Conservation (phyloP, 805 yeast species). For the Yarrowia yakushimensis region DNA sequence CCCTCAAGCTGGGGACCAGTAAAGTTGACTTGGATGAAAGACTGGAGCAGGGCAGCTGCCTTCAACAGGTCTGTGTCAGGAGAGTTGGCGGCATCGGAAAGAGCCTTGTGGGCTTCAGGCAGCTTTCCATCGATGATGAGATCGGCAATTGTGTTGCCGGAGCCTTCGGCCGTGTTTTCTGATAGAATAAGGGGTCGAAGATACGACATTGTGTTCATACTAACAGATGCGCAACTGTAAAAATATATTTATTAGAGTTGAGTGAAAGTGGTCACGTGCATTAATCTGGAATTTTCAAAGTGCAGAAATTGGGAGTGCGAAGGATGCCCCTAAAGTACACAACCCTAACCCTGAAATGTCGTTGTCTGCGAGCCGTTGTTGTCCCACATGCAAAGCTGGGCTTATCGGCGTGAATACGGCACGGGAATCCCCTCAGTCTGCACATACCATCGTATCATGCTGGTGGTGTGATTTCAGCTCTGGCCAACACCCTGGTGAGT, state of each 20-base stretch:
- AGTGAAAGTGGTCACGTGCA: background rate
- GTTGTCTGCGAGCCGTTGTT: background rate
- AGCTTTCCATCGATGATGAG: constrained; percentile 12
- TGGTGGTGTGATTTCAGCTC: background rate
- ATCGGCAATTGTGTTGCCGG: constrained; percentile 17
- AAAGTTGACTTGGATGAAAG: constrained; percentile 70
- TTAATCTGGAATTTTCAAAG: background rate
- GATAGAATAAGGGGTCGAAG: constrained; percentile 10
- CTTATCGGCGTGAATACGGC: constrained; percentile 21
- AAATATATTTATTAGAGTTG: constrained; percentile 1
- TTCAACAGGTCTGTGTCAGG: constrained; percentile 29
- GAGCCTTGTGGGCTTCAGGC: constrained; percentile 1
- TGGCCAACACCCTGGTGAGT: background rate
- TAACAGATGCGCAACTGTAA: constrained; percentile 2
- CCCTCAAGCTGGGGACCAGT: constrained; percentile 70
- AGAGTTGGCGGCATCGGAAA: constrained; percentile 1
- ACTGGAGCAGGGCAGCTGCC: constrained; percentile 61
- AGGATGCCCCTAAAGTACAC: background rate
- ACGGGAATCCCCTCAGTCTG: background rate
- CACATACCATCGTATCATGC: background rate
- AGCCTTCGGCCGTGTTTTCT: background rate
- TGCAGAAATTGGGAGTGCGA: background rate
- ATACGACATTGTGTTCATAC: constrained; percentile 1
- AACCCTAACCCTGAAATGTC: background rate
- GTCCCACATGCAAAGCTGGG: background rate